Conservation (phyloP, 2,329 filamentous ascomycete species). For the Metarhizium robertsii region DNA sequence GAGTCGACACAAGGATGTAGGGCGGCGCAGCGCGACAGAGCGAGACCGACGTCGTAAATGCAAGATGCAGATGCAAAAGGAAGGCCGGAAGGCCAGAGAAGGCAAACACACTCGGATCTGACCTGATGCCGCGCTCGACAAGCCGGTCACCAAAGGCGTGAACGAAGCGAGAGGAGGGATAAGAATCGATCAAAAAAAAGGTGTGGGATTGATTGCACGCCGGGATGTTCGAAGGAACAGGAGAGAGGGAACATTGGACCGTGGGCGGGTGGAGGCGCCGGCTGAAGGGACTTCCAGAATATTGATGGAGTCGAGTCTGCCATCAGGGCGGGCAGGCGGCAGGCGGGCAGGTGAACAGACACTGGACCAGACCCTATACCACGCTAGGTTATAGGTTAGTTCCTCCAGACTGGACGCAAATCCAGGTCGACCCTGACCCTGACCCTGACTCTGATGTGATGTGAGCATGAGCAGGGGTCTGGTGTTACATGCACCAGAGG, state of each 20-base stretch:
- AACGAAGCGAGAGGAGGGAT: neutral
- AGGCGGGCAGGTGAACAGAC: no score
- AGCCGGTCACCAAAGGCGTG: neutral
- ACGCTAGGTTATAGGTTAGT: no score
- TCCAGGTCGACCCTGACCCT: no score
- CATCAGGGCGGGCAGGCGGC: no score
- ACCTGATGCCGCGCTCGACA: neutral
- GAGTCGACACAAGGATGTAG: neutral
- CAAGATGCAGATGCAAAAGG: neutral
- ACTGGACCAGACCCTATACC: no score
- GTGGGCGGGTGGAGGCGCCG: neutral
- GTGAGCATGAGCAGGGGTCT: no score
- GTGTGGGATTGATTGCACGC: neutral
- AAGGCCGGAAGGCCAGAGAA: neutral
- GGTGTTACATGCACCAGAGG: no score
- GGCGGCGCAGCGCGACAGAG: neutral
- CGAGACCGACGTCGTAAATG: neutral
- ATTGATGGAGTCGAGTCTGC: no score
- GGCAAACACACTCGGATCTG: neutral
- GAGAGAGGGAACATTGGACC: neutral
- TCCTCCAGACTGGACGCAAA: no score
- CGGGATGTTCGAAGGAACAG: neutral
- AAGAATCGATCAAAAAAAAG: neutral
- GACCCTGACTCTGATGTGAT: no score
- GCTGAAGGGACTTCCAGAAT: neutral